These are phyloP conservation scores for Aspergillus alliaceus DNA, from an alignment of 2,329 filamentous ascomycete species.

Conservation along the genomic window DNA sequence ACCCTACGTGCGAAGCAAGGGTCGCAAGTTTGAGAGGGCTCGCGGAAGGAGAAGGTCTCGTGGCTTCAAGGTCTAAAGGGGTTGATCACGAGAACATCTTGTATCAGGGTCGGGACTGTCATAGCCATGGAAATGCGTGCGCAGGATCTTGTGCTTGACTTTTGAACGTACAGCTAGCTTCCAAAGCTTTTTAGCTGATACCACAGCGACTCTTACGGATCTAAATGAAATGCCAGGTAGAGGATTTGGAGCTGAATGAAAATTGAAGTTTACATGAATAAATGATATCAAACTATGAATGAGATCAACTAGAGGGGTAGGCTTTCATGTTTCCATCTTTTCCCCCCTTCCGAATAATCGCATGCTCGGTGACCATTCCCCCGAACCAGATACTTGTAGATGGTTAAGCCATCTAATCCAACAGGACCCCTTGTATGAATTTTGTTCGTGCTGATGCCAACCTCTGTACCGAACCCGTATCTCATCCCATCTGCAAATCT, in stretches of 20 bases:
- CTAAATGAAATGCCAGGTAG: conserved; percentile 10
- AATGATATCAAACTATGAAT: neutral
- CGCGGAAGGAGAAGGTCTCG: conserved; percentile 97
- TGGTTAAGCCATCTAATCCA: conserved; percentile 89
- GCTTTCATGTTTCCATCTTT: conserved; percentile 57
- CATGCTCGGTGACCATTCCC: conserved; percentile 80
- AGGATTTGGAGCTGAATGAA: conserved; percentile 16
- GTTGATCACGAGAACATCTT: conserved; percentile 3
- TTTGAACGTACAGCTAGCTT: neutral
- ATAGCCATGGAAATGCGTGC: conserved; percentile 2
- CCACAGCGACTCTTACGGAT: conserved; percentile 7
- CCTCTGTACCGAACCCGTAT: conserved; percentile 96
- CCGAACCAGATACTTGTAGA: conserved; percentile 92
- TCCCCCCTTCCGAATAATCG: conserved; percentile 62
- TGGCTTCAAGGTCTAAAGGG: conserved; percentile 98
- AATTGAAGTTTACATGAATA: conserved; percentile 13
- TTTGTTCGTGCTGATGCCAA: conserved; percentile 98
- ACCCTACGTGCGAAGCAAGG: conserved; percentile 96
- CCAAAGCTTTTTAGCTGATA: neutral
- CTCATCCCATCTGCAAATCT: conserved; percentile 95
- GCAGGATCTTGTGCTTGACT: neutral
- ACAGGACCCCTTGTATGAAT: conserved; percentile 93
- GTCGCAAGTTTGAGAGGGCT: conserved; percentile 98
- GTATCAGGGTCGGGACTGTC: conserved; percentile 3
- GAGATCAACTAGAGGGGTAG: conserved; percentile 32